Evolutionary conservation across 257 asterid species (phyloP).

Genomic region (Capsicum rhomboideum): DNA sequence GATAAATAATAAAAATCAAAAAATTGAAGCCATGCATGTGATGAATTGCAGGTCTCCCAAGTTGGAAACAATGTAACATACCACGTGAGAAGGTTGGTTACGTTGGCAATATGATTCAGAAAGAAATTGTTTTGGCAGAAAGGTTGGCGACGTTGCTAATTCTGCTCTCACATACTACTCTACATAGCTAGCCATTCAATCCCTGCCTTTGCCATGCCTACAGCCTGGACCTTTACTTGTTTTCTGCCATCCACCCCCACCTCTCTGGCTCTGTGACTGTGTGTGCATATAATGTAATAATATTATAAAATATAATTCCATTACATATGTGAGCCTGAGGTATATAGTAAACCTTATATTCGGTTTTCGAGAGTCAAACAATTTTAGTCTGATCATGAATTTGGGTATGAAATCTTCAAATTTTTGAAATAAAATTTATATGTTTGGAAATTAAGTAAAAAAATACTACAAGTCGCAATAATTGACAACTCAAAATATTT

Average conservation of each 20-base stretch:
- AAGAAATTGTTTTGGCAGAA: background rate
- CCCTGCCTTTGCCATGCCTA: slow-evolving; percentile 11
- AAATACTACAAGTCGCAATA: too few species aligned
- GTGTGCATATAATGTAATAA: too few species aligned
- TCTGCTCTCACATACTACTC: background rate
- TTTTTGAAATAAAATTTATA: too few species aligned
- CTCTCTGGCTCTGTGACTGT: background rate
- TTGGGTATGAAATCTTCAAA: too few species aligned
- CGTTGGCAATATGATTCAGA: background rate
- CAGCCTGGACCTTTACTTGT: slow-evolving; percentile 12
- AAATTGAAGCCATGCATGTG: background rate
- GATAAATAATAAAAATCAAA: background rate
- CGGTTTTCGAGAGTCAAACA: too few species aligned
- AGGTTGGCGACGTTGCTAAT: background rate
- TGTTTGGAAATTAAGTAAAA: too few species aligned
- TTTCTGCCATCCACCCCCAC: background rate
- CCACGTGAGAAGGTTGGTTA: slow-evolving; percentile 3
- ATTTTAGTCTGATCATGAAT: too few species aligned
- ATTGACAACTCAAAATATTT: too few species aligned
- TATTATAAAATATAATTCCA: too few species aligned
- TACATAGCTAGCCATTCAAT: background rate
- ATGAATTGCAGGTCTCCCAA: slow-evolving; percentile 1
- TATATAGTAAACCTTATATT: too few species aligned
- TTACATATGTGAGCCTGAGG: too few species aligned
- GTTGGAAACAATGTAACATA: slow-evolving; percentile 1